Conservation (phyloP, 2,329 filamentous ascomycete genomes). For the Aspergillus sp. region DNA sequence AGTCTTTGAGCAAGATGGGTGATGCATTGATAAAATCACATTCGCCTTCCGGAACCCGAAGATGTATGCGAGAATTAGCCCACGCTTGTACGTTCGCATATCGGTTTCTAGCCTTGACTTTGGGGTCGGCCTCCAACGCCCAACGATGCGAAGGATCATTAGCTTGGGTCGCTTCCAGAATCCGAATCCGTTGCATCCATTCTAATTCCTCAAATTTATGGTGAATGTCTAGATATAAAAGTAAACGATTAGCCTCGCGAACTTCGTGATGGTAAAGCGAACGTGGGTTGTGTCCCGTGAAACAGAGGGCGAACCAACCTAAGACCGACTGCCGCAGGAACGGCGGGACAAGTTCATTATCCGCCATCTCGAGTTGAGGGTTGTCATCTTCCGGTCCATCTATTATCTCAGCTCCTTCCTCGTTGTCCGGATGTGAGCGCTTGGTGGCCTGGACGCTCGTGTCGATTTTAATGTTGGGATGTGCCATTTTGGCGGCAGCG, state of each 20-base stretch:
- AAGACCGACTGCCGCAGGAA: conserved; percentile 39
- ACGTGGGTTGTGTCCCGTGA: neutral
- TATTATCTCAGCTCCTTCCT: conserved; percentile 29
- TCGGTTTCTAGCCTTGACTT: conserved; percentile 68
- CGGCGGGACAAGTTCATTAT: conserved; percentile 35
- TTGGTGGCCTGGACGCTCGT: conserved; percentile 40
- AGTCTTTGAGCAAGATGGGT: conserved; percentile 60
- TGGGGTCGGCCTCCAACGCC: conserved; percentile 58
- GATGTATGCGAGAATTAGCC: conserved; percentile 78
- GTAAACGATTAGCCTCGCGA: conserved; percentile 8
- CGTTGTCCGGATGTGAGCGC: conserved; percentile 38
- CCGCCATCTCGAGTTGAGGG: conserved; percentile 26
- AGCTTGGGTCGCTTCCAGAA: conserved; percentile 46
- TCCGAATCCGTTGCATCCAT: conserved; percentile 58
- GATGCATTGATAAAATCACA: conserved; percentile 84
- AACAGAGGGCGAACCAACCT: conserved; percentile 31
- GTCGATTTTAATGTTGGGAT: conserved; percentile 41
- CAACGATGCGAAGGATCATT: conserved; percentile 54
- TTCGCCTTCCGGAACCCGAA: conserved; percentile 71
- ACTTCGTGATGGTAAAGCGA: neutral
- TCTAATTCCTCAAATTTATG: conserved; percentile 62
- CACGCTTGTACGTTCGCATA: conserved; percentile 90
- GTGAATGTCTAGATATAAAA: conserved; percentile 51
- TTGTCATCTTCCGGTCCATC: conserved; percentile 28
- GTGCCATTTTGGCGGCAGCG: conserved; percentile 43